Evolutionary conservation across 1,284 basidiomycete genomes (phyloP), one percentile per base, ranked within the genome.

Genomic region (Peniophora sp.): DNA sequence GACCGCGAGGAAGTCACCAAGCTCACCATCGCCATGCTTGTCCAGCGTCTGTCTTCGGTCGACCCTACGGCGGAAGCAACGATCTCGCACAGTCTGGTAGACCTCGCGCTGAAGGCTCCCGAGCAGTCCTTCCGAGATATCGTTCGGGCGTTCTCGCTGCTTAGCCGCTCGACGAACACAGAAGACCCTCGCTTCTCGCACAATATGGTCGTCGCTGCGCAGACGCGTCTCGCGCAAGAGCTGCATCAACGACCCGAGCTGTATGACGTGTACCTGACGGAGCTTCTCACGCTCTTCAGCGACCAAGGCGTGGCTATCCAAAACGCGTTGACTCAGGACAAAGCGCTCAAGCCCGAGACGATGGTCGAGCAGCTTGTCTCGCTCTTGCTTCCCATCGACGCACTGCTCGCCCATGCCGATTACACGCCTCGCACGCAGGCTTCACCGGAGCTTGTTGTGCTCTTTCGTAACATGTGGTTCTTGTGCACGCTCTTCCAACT

Each of bases 381-480:
- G 2, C 76, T 97, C 3, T 73, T 97, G 25, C 82, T 96, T 16
- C 90, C 93, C 1, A 92, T 99, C 53, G 92, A 96, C 59, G 87
- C 91, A 1, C 75, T 97, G 10, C 75, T 99, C n/a, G 71, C 78
- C 35, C 91, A 95, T 62, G 59, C 70, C 19, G 81, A 88, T 56
- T 88, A 91, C 63, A 76, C 81, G 50, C 84, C 89, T 1, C 78
- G 85, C 38, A 55, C 72, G 12, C 66, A 77, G 35, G 65, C 85
- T 17, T 75, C 83, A 2, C 63, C 79, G 1, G 84, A 85, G 45
- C 65, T 91, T n/a, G 84, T 90, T 3, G 75, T 83, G 3, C 73
- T 92, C 17, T 99, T 97, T 78, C 81, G 95, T 46, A 94, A 93
- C 64, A 78, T 95, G 70, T 99, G 96, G 96, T 92, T 97, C 68